Conservation (phyloP, 441 rosid genomes). For the Adansonia grandidieri region DNA sequence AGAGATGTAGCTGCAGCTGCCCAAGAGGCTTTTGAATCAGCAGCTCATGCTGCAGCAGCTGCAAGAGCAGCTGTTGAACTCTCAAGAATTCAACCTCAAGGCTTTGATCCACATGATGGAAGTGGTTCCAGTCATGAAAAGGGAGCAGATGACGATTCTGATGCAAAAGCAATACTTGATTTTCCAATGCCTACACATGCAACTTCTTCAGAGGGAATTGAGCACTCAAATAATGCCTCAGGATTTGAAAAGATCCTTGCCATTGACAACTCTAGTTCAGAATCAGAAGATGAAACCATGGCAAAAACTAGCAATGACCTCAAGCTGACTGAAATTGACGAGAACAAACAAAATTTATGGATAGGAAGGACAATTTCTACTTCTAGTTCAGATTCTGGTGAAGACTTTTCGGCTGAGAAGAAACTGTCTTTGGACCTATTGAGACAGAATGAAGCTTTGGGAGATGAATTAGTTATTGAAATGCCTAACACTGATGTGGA, state of each 20-base stretch:
- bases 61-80: conserved; percentile 56
- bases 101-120: conserved; percentile 28
- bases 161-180: conserved; percentile 18
- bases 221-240: too few species aligned
- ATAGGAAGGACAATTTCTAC: conserved; percentile 19
- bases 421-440: background rate
- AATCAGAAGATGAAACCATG: conserved; percentile 28
- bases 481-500: background rate
- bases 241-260: conserved; percentile 23
- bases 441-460: conserved; percentile 7
- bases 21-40: conserved; percentile 50
- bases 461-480: background rate
- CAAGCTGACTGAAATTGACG: conserved; percentile 21
- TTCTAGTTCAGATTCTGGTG: conserved; percentile 28
- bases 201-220: background rate
- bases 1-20: conserved; percentile 48
- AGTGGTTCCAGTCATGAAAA: conserved; percentile 11
- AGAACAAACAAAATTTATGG: conserved; percentile 9
- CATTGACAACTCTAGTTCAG: conserved; percentile 22
- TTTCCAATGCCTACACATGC: background rate
- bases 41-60: conserved; percentile 54
- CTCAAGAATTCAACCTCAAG: conserved; percentile 39
- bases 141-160: conserved; percentile 23
- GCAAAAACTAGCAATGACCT: background rate
- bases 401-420: background rate